Evolutionary conservation across 257 asterid species (phyloP).

Genomic region (Gentiana macrophylla): DNA sequence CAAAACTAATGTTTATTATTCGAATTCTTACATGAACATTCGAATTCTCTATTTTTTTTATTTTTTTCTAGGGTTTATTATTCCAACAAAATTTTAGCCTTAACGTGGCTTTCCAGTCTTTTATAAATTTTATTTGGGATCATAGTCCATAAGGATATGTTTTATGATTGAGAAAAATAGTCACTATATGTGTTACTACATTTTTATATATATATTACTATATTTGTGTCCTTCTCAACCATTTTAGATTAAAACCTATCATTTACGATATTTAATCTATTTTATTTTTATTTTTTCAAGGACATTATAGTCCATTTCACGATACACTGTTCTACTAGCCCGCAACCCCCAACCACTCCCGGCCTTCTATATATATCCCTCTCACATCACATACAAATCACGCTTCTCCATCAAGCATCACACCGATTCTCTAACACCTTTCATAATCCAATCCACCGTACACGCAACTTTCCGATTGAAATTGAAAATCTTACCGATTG

Average conservation of each 20-base stretch:
- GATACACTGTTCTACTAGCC: constrained; percentile 10
- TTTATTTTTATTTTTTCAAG: too few species aligned
- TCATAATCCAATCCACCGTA: not conserved
- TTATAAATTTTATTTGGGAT: too few species aligned
- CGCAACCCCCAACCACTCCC: not conserved
- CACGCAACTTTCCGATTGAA: not conserved
- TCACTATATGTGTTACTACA: too few species aligned
- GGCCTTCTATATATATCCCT: constrained; percentile 3
- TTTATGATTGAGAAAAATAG: too few species aligned
- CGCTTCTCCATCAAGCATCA: not conserved
- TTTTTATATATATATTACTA: too few species aligned
- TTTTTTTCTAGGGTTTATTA: not conserved
- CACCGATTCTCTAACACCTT: not conserved
- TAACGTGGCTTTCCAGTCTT: constrained; percentile 36
- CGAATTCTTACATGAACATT: too few species aligned
- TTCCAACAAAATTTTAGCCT: constrained; percentile 6
- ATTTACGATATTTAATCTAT: too few species aligned
- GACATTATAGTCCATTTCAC: constrained; percentile 25
- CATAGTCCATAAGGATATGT: too few species aligned
- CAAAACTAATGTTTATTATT: too few species aligned
- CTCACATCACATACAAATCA: not conserved
- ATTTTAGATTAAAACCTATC: too few species aligned
- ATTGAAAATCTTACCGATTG: not conserved
- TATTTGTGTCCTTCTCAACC: too few species aligned
- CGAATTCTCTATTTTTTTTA: not conserved